Base-by-base conservation (phyloP, 495 filamentous ascomycete species). In the Amorphotheca resinae region DNA sequence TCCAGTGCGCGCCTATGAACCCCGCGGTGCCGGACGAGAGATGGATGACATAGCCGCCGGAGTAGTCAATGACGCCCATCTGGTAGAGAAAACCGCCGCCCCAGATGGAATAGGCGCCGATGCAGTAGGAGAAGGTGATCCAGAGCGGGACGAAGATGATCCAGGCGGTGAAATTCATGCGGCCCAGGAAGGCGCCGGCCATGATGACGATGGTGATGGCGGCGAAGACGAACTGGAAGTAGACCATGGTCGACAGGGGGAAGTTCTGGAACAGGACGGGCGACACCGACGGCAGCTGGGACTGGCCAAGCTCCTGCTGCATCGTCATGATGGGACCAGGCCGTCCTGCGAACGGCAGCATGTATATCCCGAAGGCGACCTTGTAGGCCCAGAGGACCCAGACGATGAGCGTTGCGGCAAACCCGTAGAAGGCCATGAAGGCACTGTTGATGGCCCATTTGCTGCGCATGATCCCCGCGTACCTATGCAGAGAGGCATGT, bases 151-250 rank as follows among this genome's bases (percentile, higher is more conserved):
- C 70, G 42, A 70, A 76, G 30, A 74, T 41, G 64, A 73, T 71
- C 72, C 72, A 76, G 31, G 71, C 72, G n/a, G 55, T 45, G 52
- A 76, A 71, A 47, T 66, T 74, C 63, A 72, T 72, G 25, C 72
- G 59, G 20, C 68, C 67, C 6, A 76, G 55, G 41, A 68, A 62
- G 1, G 68, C 61, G 8, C 72, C 72, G 0, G 68, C 72, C 42
- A 68, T 54, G 42, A 76, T 70, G 41, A 73, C 57, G 6, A 72
- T 57, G 0, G 71, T 76, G 53, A 76, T 74, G 26, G 72, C 72
- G 0, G 71, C 71, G 57, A 76, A 74, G 25, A 73, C 70, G 49
- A 76, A 76, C 43, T 76, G 72, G 55, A 76, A 76, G 54, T 76
- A 76, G 0, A 73, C 59, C 71, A 76, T 74, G n/a, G 68, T 73